These are phyloP conservation scores for Trypethelium eluteriae DNA, from an alignment of 495 filamentous ascomycete species.

Conservation along the genomic window DNA sequence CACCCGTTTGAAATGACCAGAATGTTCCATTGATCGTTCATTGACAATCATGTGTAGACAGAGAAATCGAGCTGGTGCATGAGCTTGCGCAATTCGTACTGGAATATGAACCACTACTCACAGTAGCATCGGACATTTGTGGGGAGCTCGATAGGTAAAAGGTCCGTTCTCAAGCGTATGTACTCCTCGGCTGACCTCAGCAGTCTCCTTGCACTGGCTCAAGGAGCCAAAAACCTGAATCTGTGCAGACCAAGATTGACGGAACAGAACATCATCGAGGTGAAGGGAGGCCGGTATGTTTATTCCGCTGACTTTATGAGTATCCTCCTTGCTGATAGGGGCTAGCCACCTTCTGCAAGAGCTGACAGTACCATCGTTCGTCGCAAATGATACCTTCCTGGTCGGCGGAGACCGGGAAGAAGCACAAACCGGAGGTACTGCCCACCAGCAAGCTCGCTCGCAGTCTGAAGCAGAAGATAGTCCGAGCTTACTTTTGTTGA, in stretches of 20 bases:
- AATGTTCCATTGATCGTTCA: background rate
- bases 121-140: slow-evolving; percentile 62
- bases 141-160: slow-evolving; percentile 73
- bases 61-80: slow-evolving; percentile 84
- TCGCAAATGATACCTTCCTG: slow-evolving; percentile 72
- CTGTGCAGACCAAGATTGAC: slow-evolving; percentile 65
- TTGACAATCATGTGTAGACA: slow-evolving; percentile 48
- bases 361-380: slow-evolving; percentile 73
- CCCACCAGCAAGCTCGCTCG: slow-evolving; percentile 8
- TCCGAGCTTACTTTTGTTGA: slow-evolving; percentile 75
- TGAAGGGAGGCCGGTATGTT: slow-evolving; percentile 66
- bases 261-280: slow-evolving; percentile 61
- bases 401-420: slow-evolving; percentile 50
- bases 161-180: background rate
- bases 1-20: background rate
- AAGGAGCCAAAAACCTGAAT: slow-evolving; percentile 68
- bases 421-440: slow-evolving; percentile 7
- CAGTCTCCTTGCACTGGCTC: slow-evolving; percentile 73
- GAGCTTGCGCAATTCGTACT: slow-evolving; percentile 65
- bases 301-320: background rate
- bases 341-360: slow-evolving; percentile 79
- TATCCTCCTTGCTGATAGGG: slow-evolving; percentile 14
- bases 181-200: background rate
- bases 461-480: slow-evolving; percentile 15
- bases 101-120: slow-evolving; percentile 59